phyloP scores from a whole-genome alignment of 768 basidiomycete genomes.

The Lentinula lateritia region DNA sequence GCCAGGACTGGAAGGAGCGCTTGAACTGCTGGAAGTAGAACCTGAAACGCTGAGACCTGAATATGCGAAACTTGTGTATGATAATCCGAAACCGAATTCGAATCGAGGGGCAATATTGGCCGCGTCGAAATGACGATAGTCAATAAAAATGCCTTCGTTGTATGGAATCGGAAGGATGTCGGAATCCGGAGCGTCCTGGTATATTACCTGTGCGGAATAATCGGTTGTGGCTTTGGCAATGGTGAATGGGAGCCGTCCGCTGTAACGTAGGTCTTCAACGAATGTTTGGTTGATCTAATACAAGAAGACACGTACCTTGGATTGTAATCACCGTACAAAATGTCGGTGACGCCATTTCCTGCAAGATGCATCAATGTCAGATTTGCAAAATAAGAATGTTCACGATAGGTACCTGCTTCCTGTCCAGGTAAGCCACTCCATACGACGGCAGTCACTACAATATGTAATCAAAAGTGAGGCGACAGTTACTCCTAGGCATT shows the following conservation, averaged over 20 bases:
- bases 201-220: constrained; percentile 49
- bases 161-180: constrained; percentile 47
- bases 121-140: constrained; percentile 33
- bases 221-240: constrained; percentile 50
- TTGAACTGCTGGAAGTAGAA: constrained; percentile 31
- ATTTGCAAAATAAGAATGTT: background rate
- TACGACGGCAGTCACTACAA: constrained; percentile 11
- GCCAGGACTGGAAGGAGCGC: constrained; percentile 38
- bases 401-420: constrained; percentile 42
- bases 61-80: constrained; percentile 46
- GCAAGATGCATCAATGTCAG: constrained; percentile 6
- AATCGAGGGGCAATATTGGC: constrained; percentile 18
- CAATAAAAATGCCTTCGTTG: constrained; percentile 51
- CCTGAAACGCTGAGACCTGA: constrained; percentile 32
- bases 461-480: background rate
- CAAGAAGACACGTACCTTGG: constrained; percentile 34
- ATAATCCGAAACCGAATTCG: constrained; percentile 45
- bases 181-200: constrained; percentile 18
- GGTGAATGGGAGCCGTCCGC: constrained; percentile 43
- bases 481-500: background rate
- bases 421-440: constrained; percentile 57
- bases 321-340: constrained; percentile 56
- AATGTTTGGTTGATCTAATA: background rate
- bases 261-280: constrained; percentile 8
- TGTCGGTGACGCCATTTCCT: constrained; percentile 54